Conservation (phyloP, 163 green algal genomes). For the Coccomyxa subellipsoidea region DNA sequence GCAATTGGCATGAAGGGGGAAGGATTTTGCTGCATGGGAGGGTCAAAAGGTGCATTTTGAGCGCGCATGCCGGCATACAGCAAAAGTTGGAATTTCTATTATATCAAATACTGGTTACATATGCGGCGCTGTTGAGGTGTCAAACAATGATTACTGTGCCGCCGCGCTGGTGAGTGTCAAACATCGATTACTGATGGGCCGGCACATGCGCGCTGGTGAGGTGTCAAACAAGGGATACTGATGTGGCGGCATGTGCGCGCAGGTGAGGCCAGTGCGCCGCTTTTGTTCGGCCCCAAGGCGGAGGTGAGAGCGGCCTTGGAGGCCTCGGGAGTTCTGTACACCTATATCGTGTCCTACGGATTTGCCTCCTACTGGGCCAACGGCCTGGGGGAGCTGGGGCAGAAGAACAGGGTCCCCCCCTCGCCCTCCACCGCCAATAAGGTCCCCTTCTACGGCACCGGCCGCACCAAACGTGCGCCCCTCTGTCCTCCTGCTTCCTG, state of each 20-base stretch:
- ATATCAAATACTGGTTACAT: too few relatives aligned
- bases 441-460: conserved; percentile 2
- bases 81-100: too few relatives aligned
- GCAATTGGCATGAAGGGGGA: too few relatives aligned
- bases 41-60: too few relatives aligned
- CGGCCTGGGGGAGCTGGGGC: background rate
- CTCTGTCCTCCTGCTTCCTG: background rate
- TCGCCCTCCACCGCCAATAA: background rate
- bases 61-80: too few relatives aligned
- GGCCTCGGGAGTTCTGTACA: background rate
- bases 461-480: background rate
- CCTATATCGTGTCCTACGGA: conserved; percentile 4
- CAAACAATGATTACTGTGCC: too few relatives aligned
- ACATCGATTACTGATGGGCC: too few relatives aligned
- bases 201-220: too few relatives aligned
- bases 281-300: conserved; percentile 5
- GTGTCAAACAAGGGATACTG: too few relatives aligned
- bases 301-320: background rate
- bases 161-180: too few relatives aligned
- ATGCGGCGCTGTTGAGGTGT: too few relatives aligned
- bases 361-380: conserved; percentile 6
- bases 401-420: background rate
- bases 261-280: background rate
- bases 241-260: background rate
- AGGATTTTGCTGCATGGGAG: too few relatives aligned